Evolutionary conservation across 768 basidiomycete genomes (phyloP).

Genomic region (Boletus rubroflammeus): DNA sequence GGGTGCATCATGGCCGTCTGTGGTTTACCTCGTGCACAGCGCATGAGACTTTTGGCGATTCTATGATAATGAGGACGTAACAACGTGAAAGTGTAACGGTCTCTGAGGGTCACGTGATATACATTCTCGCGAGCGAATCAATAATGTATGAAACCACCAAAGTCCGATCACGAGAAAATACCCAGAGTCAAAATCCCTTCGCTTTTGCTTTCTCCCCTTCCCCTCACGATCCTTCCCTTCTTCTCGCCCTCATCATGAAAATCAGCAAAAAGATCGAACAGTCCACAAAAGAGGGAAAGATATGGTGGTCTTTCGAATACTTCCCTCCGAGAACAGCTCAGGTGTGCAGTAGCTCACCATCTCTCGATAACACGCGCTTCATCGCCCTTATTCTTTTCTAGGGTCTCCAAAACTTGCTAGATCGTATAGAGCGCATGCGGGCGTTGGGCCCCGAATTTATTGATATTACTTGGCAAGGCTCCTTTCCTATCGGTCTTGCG

Average conservation of each 20-base stretch:
- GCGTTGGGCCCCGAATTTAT: conserved; percentile 94
- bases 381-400: neutral
- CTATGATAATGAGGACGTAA: too few relatives aligned
- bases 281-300: conserved; percentile 76
- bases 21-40: conserved; percentile 43
- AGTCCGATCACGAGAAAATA: conserved; percentile 24
- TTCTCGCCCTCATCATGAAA: conserved; percentile 59
- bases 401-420: conserved; percentile 84
- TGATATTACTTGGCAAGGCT: conserved; percentile 86
- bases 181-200: conserved; percentile 4
- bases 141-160: conserved; percentile 1
- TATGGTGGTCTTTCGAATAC: conserved; percentile 99
- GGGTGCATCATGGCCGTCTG: conserved; percentile 58
- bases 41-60: conserved; percentile 2
- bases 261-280: conserved; percentile 91
- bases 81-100: neutral
- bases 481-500: neutral
- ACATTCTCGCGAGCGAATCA: neutral
- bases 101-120: conserved; percentile 19
- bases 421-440: conserved; percentile 98
- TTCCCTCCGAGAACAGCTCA: conserved; percentile 96
- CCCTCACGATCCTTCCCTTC: conserved; percentile 22
- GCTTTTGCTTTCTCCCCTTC: conserved; percentile 2
- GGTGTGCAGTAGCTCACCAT: conserved; percentile 40
- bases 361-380: neutral